Conservation (phyloP, 2,329 filamentous ascomycete genomes). For the Neopestalotiopsis sp. region DNA sequence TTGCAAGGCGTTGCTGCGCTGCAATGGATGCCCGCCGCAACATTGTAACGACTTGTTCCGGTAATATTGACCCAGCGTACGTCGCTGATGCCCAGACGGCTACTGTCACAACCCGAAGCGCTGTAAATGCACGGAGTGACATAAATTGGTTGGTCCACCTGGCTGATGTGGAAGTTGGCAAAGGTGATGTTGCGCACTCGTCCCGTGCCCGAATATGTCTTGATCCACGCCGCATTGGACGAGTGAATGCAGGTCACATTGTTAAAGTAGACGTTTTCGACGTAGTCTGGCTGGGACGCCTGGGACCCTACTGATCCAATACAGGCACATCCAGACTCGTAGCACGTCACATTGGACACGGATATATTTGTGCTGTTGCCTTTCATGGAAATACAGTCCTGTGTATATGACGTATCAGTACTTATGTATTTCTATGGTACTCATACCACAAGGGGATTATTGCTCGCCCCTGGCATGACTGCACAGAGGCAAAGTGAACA, state of each 20-base stretch:
- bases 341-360: conserved; percentile 43
- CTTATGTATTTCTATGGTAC: background rate
- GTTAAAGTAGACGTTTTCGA: conserved; percentile 44
- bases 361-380: conserved; percentile 46
- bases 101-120: conserved; percentile 43
- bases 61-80: conserved; percentile 56
- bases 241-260: conserved; percentile 43
- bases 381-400: conserved; percentile 48
- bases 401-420: background rate
- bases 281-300: conserved; percentile 39
- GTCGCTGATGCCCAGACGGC: conserved; percentile 49
- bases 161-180: conserved; percentile 43
- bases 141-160: conserved; percentile 56
- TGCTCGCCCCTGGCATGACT: background rate
- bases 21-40: conserved; percentile 53
- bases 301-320: conserved; percentile 44
- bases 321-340: conserved; percentile 43
- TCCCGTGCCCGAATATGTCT: conserved; percentile 46
- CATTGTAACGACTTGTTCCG: conserved; percentile 54
- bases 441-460: background rate
- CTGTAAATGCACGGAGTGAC: conserved; percentile 53
- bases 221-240: conserved; percentile 49
- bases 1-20: conserved; percentile 47
- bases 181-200: conserved; percentile 51
- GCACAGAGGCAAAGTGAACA: background rate